phyloP scores from a whole-genome alignment of 352 stramenopile genomes.

The Peronospora destructor region DNA sequence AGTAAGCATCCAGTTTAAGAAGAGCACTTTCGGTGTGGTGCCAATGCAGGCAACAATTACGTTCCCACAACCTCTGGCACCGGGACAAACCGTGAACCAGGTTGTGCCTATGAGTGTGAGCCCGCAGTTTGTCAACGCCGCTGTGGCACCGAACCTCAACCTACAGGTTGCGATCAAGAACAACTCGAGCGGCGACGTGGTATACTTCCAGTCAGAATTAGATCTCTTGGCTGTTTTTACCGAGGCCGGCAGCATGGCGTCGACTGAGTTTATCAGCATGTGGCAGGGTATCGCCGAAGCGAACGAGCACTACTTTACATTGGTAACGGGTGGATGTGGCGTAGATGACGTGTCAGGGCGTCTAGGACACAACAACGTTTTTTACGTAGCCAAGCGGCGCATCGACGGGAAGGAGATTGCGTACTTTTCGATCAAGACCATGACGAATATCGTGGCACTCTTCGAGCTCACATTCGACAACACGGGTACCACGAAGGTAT shows the following conservation, averaged over 20 bases:
- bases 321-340: conserved; percentile 55
- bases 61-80: conserved; percentile 54
- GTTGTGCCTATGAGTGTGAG: conserved; percentile 74
- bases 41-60: conserved; percentile 88
- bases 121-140: conserved; percentile 65
- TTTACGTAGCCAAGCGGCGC: conserved; percentile 91
- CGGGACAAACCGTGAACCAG: conserved; percentile 73
- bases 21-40: conserved; percentile 94
- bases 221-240: conserved; percentile 88
- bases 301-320: conserved; percentile 91
- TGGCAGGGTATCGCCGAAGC: conserved; percentile 95
- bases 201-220: conserved; percentile 94
- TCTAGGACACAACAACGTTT: conserved; percentile 87
- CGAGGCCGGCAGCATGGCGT: conserved; percentile 82
- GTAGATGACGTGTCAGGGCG: conserved; percentile 85
- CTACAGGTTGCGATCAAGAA: conserved; percentile 98
- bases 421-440: conserved; percentile 93
- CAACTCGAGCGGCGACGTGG: conserved; percentile 87
- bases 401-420: conserved; percentile 93
- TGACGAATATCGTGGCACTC: conserved; percentile 89
- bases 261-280: conserved; percentile 89
- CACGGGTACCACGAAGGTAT: conserved; percentile 88
- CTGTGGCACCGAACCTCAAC: conserved; percentile 61
- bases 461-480: conserved; percentile 95
- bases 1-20: conserved; percentile 96